Conservation (phyloP, 1,284 basidiomycete genomes). For the Apiotrichum veenhuisii region DNA sequence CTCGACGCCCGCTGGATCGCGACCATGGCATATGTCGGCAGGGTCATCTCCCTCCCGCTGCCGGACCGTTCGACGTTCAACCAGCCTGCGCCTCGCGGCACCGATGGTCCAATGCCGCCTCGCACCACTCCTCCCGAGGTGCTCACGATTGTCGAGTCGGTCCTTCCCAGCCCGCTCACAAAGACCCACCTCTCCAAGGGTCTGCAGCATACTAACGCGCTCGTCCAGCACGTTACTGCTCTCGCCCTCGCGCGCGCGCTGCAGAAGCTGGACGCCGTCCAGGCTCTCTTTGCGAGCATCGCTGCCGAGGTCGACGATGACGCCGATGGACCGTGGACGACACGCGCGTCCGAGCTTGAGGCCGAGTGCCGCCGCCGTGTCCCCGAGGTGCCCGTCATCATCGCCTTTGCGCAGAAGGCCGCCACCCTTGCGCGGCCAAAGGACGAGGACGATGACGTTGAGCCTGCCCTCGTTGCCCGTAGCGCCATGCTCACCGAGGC, state of each 20-base stretch:
- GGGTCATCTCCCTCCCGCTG: conserved; percentile 69
- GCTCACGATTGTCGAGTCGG: conserved; percentile 64
- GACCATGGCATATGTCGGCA: conserved; percentile 75
- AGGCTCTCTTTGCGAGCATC: conserved; percentile 56
- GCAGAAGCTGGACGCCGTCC: conserved; percentile 62
- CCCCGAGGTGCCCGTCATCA: conserved; percentile 76
- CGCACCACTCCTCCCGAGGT: conserved; percentile 70
- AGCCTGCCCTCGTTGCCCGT: conserved; percentile 31
- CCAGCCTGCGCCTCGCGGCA: conserved; percentile 30
- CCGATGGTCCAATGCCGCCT: conserved; percentile 50
- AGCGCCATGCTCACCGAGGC: conserved; percentile 68
- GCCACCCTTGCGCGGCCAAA: conserved; percentile 45
- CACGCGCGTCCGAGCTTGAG: conserved; percentile 62
- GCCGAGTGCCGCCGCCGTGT: conserved; percentile 69
- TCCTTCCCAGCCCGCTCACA: conserved; percentile 66
- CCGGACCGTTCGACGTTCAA: conserved; percentile 61
- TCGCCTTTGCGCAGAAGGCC: conserved; percentile 66
- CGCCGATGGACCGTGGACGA: conserved; percentile 64
- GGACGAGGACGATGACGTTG: conserved; percentile 44
- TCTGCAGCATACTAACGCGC: conserved; percentile 61
- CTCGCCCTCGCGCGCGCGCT: conserved; percentile 68
- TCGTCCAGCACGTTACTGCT: conserved; percentile 80
- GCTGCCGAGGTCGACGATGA: conserved; percentile 56
- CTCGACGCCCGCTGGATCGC: conserved; percentile 84
- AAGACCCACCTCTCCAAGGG: conserved; percentile 74